Base-by-base conservation (phyloP, 2,329 filamentous ascomycete genomes). In the Hypoxylon sp. region DNA sequence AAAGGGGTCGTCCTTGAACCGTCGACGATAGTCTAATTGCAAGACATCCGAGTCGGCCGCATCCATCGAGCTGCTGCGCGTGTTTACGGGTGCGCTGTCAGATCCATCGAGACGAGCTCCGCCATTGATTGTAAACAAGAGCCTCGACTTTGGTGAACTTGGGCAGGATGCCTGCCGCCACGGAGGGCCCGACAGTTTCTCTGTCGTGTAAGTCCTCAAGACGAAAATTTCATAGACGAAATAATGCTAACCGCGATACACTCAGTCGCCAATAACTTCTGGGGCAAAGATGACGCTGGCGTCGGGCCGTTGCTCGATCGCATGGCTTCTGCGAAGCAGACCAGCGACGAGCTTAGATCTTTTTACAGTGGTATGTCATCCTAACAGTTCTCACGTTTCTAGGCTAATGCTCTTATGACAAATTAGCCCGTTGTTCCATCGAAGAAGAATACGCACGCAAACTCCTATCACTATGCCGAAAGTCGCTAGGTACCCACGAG, bases 241-340 rank as follows among this genome's bases (percentile, higher is more conserved):
- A 41, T 3, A n/a, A 50, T 63, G 62, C 67, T 72, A 65, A 76
- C 38, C 31, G 7, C 11, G 2, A 10, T 18, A 4, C 8, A 20
- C 42, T 54, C 65, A 93, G 93, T 99, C 79, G 94, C 95, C 70
- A 99, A 99, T 80, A 99, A 99, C 75, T 99, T 99, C 77, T 99
- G 95, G 95, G 95, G 95, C 64, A 98, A 96, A 81, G 94, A 98
- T 75, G 95, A 99, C 81, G 95, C 94, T 48, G 96, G 95, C 73
- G 93, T 99, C 71, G 83, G 83, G 41, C 96, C 95, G 56, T 85
- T 99, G 71, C 83, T 99, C 24, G 91, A 94, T 74, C 94, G 95
- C 71, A 96, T 99, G 92, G 89, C 92, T 72, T 89, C 88, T 75
- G 92, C 95, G 45, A 99, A 99, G 81, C 87, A 90, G 70, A 97